Evolutionary conservation across 129 eudicot genomes (phyloP), one percentile per base, ranked within the genome.

Genomic region (Dittrichia graveolens): DNA sequence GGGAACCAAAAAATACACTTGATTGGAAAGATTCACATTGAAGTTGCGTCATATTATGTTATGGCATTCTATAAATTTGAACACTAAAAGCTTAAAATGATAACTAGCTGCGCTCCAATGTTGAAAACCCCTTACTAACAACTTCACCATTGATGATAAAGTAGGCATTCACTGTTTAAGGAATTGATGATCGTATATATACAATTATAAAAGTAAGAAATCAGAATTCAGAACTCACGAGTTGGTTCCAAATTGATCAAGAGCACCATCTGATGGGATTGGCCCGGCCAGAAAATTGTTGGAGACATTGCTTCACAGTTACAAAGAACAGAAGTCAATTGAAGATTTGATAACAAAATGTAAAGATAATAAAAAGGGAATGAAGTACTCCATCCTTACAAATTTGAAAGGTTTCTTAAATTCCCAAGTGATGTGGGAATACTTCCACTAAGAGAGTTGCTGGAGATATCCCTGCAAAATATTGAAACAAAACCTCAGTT

Each of bases 361-460:
- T 37, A 54, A 50, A 13, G 45, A 43, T 38, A 64, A 5, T 53
- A 39, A 61, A 15, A 78, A 31, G 58, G 58, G 48, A 49, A 38
- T 46, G 53, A 35, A 39, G 50, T 42, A 50, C 35, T 15, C 31
- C 45, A 59, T 47, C 76, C 96, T 91, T 74, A 94, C 99, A 94
- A 86, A 62, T 54, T 71, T 39, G 78, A 64, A 44, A 94, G 97
- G 75, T 72, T 88, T 82, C 11, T 67, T 79, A 94, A 81, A 70
- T 88, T 85, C 73, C 87, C 96, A 72, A 94, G 96, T 53, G 97
- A 85, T 65, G 96, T 38, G 70, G 99, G 99, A 81, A 94, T 84
- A 59, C 63, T 80, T 83, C 99, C 99, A 75, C 97, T 84, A 11
- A 94, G 93, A 75, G 96, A 87, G 91, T 94, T 94, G 85, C 99